These are phyloP conservation scores for Termitomyces sp. DNA, from an alignment of 768 basidiomycete genomes.

Conservation along the genomic window DNA sequence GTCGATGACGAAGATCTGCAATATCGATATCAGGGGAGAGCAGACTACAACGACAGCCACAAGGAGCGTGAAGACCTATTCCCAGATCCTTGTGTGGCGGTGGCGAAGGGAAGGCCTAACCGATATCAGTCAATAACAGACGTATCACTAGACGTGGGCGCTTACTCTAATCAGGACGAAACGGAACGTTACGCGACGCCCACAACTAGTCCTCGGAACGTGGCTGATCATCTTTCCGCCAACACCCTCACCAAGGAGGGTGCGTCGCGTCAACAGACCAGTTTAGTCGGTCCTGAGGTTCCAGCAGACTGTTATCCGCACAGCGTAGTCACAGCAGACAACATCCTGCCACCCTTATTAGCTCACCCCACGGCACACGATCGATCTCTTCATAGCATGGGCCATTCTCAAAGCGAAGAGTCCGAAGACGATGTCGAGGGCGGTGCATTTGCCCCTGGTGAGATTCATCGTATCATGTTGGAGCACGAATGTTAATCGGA, in stretches of 20 bases:
- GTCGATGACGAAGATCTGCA: background rate
- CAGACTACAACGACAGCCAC: background rate
- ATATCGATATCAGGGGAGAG: background rate
- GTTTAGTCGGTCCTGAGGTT: background rate
- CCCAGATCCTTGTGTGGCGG: background rate
- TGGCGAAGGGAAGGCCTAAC: background rate
- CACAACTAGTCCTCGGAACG: background rate
- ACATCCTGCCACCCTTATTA: background rate
- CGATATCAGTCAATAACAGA: background rate
- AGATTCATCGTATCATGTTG: background rate
- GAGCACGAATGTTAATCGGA: background rate
- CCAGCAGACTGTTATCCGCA: background rate
- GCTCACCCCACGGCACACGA: background rate
- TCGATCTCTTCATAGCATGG: background rate
- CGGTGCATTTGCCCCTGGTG: background rate
- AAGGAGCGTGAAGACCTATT: too few species aligned
- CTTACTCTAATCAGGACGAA: background rate
- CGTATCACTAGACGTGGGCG: background rate
- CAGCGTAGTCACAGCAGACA: background rate
- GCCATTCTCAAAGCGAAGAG: too few species aligned
- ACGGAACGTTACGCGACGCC: background rate
- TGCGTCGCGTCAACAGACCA: background rate
- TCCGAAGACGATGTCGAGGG: background rate
- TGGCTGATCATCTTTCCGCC: background rate
- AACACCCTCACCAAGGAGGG: background rate